Evolutionary conservation across 768 basidiomycete genomes (phyloP).

Genomic region (Asterophora parasitica): DNA sequence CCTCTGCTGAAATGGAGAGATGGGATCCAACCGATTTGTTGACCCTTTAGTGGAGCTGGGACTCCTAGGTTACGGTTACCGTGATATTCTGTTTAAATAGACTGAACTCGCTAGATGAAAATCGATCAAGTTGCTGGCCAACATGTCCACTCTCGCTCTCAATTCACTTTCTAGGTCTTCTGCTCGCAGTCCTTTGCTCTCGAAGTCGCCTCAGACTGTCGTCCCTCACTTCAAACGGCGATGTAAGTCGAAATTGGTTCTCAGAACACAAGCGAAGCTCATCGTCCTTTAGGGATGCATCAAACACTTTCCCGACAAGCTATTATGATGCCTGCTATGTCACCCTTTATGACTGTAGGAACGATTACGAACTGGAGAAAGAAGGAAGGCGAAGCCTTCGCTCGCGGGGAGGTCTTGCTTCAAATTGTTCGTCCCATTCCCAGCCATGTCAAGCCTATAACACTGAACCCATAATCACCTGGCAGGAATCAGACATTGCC

Average conservation of each 20-base stretch:
- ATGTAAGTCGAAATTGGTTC: slow-evolving; percentile 18
- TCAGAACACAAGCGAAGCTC: not conserved
- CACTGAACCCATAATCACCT: slow-evolving; percentile 1
- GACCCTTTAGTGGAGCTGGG: not conserved
- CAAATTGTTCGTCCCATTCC: slow-evolving; percentile 52
- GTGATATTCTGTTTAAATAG: slow-evolving; percentile 4
- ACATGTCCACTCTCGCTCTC: slow-evolving; percentile 18
- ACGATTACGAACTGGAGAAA: slow-evolving; percentile 78
- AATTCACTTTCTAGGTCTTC: slow-evolving; percentile 18
- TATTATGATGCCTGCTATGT: slow-evolving; percentile 80
- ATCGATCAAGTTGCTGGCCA: slow-evolving; percentile 24
- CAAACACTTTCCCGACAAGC: slow-evolving; percentile 29
- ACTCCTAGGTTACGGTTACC: slow-evolving; percentile 2
- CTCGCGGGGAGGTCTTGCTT: slow-evolving; percentile 67
- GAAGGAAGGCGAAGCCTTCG: slow-evolving; percentile 68
- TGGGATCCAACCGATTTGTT: not conserved
- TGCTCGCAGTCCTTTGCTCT: slow-evolving; percentile 20
- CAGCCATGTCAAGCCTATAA: not conserved
- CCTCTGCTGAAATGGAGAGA: too few relatives aligned
- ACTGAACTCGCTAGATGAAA: not conserved
- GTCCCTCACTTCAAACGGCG: slow-evolving; percentile 22
- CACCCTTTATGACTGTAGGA: slow-evolving; percentile 85
- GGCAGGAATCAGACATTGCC: slow-evolving; percentile 74
- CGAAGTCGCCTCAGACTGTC: slow-evolving; percentile 19
- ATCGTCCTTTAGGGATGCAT: slow-evolving; percentile 26